Base-by-base conservation (phyloP, 2,329 filamentous ascomycete genomes). In the Phialophora macrospora region DNA sequence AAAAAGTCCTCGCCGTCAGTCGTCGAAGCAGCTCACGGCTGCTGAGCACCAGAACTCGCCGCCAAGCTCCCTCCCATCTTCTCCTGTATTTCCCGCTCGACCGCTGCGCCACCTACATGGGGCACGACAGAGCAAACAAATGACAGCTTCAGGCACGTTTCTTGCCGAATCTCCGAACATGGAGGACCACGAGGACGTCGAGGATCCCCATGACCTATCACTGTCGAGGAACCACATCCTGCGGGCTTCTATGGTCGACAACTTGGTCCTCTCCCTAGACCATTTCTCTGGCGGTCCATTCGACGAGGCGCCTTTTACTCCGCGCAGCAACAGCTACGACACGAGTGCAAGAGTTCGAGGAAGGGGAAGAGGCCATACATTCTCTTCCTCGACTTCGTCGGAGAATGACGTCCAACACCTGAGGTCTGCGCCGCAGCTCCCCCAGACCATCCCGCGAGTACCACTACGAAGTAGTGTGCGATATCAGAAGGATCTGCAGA, bases 201-300 rank as follows among this genome's bases (percentile, higher is more conserved):
- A 84, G 70, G 88, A 93, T 79, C 92, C 90, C 56, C 93, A 97
- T 82, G 93, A 97, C 77, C 84, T 97, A 68, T 93, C 91, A 64
- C 84, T 96, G 73, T 89, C 89, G 58, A 87, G 90, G 56, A 84
- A 88, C 67, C 87, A 91, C 75, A 87, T 91, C 69, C 92, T 91
- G 48, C 88, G 94, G 72, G 92, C 96, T 75, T 97, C 93, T 41
- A 88, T 99, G 71, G 92, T 99, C 66, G 90, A 95, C 78, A 96
- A 97, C 78, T 95, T 99, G 90, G 87, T 98, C 67, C 83, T 95
- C 70, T 97, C 93, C 48, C 88, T 99, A 70, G 94, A 97, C 78
- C 90, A 94, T 77, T 88, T 94, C 75, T 89, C 87, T 48, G 83
- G 72, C 68, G 75, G 2, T 72, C 74, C 12, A 74, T 77, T 44